Base-by-base conservation (phyloP, 2,329 filamentous ascomycete species). In the Tolypocladium ovalisporum region DNA sequence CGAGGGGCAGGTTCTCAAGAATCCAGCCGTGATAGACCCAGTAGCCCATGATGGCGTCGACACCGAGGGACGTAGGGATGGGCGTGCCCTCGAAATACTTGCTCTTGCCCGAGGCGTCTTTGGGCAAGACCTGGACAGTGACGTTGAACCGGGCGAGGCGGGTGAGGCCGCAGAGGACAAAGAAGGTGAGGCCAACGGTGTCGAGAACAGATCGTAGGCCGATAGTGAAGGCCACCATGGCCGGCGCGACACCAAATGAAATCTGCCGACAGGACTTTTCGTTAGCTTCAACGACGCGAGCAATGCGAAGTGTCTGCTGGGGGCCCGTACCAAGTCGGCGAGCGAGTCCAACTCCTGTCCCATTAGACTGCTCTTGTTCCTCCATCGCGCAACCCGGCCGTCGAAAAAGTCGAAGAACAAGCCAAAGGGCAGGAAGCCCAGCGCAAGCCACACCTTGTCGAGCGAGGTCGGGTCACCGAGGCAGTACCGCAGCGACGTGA, bases 361-460 rank as follows among this genome's bases (percentile, higher is more conserved):
- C 93, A 99, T 97, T 70, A 99, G 79, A 66, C 89, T 95, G 67
- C 90, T 94, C 86, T 97, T 99, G 76, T 90, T 88, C 71, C 94
- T 85, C 94, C 94, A 97, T 63, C 94, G 82, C 62, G 94, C 94
- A 57, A 99, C 92, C 70, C 92, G 94, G 69, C 94, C 94, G 72
- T 99, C 94, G 81, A 97, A 90, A 70, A 96, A 95, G 73, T 99
- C 94, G 72, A 97, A 97, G 78, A 97, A 97, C 15, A 97, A 79
- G 6, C 91, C 92, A 59, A 97, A 89, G 0, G 93, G 93, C 73
- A 97, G 88, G 73, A 97, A 90, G 5, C 78, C 83, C 54, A 99
- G 83, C 2, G 94, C 92, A 37, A 86, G 76, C 82, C 89, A 97
- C 56, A 97, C 76, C 65, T 90, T 87, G 55, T 77, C 78, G 64